phyloP scores from a whole-genome alignment of 2,329 filamentous ascomycete species.

The Aspergillus versicolor region DNA sequence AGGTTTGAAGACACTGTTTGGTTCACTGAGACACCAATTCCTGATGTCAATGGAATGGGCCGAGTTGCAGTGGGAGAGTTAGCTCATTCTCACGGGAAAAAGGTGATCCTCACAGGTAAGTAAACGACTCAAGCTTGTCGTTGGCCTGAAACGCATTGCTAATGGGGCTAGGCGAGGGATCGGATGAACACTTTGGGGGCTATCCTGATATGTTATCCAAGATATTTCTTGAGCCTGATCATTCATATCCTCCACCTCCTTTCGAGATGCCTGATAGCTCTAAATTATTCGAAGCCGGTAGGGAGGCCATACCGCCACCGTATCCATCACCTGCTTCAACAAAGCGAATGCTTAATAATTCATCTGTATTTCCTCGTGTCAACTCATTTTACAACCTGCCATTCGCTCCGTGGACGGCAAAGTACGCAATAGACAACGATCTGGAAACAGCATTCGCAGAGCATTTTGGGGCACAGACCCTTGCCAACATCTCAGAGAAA shows the following conservation, averaged over 20 bases:
- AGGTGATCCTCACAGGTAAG: constrained; percentile 53
- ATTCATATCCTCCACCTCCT: constrained; percentile 29
- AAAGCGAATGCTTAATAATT: constrained; percentile 41
- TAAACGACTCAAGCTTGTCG: not conserved
- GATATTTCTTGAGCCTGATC: constrained; percentile 51
- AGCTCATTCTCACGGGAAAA: constrained; percentile 48
- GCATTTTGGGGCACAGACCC: constrained; percentile 4
- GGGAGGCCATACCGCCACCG: not conserved
- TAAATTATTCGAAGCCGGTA: constrained; percentile 3
- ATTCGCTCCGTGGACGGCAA: constrained; percentile 35
- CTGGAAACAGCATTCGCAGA: constrained; percentile 19
- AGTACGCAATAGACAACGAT: not conserved
- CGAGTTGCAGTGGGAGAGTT: constrained; percentile 52
- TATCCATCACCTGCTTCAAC: constrained; percentile 24
- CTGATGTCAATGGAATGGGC: constrained; percentile 54
- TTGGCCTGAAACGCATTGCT: not conserved
- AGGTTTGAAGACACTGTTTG: constrained; percentile 47
- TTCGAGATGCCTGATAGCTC: constrained; percentile 14
- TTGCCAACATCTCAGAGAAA: constrained; percentile 12
- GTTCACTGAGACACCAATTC: constrained; percentile 47
- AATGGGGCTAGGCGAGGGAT: constrained; percentile 43
- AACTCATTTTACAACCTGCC: constrained; percentile 35
- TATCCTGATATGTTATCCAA: constrained; percentile 51
- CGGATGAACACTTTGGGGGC: constrained; percentile 57
- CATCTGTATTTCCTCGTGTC: constrained; percentile 36